Base-by-base conservation (phyloP, 805 yeast species). In the Peterozyma toletana region DNA sequence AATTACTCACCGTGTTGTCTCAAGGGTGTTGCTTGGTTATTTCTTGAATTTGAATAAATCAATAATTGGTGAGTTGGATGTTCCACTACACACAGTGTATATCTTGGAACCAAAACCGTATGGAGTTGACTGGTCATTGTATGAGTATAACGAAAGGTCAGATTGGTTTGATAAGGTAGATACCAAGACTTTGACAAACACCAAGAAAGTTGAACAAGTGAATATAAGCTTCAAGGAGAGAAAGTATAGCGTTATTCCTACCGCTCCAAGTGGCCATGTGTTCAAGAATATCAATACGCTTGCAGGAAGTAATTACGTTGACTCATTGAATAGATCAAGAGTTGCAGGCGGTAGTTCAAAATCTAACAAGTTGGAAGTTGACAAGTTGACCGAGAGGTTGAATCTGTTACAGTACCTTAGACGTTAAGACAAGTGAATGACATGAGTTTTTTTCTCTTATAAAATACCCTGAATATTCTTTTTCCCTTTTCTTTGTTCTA, bases 71-170 rank as follows among this genome's bases (percentile, higher is more conserved):
- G 95, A 86, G 53, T 71, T 91, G 50, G 97, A 91, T 62, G 90
- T 91, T 5, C 98, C 98, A 5, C 67, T 91, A 44, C 97, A 91
- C 57, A 86, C 96, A 9, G 79, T 91, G 9, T 91, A 90, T 59
- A 77, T 91, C 46, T 72, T 91, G 48, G 97, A 91, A 57, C 89
- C 91, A 40, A 87, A 86, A 60, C 97, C 98, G 0, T 91, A 88
- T 61, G 98, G 98, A 2, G 95, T 95, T 2, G 95, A 88, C 48
- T 91, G 96, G 88, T 76, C 84, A 11, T 70, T 90, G 59, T 91
- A 83, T 63, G 96, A 89, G 59, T 91, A 83, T 64, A 84, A 86
- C 54, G 96, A 90, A 52, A 64, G 63, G 2, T 63, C 72, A 35
- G 90, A 89, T 58, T 79, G 87, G 83, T 91, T 91, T 64, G 74